Evolutionary conservation across 176 grass and related monocot species (phyloP).

Genomic region (Microstegium vimineum): DNA sequence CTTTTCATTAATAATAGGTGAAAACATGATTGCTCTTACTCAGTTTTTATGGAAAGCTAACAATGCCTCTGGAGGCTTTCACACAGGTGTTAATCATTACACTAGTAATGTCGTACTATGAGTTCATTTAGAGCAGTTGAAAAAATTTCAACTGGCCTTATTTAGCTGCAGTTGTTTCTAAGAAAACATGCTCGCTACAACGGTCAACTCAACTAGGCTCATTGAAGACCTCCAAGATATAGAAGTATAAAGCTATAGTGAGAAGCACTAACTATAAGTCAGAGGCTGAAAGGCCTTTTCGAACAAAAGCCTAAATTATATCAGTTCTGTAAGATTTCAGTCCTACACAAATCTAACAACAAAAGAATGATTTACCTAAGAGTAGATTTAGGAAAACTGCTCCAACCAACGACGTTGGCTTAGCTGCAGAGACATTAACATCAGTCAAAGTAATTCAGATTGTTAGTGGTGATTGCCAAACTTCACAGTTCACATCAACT

Average conservation of each 20-base stretch:
- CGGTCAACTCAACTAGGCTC: neutral
- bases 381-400: slow-evolving; percentile 84
- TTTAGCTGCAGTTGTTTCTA: neutral
- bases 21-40: neutral
- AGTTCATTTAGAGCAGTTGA: too few species aligned
- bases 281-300: neutral
- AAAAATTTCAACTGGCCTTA: neutral
- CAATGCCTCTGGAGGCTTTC: neutral
- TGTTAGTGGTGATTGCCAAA: slow-evolving; percentile 17
- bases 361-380: slow-evolving; percentile 39
- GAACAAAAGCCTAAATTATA: slow-evolving; percentile 2
- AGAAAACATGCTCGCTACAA: neutral
- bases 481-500: neutral
- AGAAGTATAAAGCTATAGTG: neutral
- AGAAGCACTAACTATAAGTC: neutral
- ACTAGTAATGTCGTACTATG: neutral
- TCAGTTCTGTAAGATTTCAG: neutral
- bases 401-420: slow-evolving; percentile 72
- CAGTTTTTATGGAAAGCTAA: neutral
- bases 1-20: too few species aligned
- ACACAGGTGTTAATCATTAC: neutral
- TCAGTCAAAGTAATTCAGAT: neutral
- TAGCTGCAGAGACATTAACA: slow-evolving; percentile 46
- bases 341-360: slow-evolving; percentile 1
- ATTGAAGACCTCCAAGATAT: slow-evolving; percentile 3